phyloP scores from a whole-genome alignment of 2,329 filamentous ascomycete species.

The Pseudogymnoascus sp. region DNA sequence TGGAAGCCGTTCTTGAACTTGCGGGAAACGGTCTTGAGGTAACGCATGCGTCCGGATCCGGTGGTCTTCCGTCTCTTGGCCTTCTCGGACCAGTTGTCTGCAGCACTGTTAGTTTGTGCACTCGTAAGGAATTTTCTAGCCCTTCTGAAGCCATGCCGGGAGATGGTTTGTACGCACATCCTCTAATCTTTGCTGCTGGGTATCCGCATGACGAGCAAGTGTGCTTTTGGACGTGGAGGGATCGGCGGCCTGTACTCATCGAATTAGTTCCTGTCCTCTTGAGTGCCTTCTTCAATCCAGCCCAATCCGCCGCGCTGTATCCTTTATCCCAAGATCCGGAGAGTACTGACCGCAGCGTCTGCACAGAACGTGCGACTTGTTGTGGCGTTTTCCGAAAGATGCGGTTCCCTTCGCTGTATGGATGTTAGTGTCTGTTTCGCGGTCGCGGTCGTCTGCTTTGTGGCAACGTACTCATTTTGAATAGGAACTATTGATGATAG shows the following conservation, averaged over 20 bases:
- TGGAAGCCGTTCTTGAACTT: conserved; percentile 98
- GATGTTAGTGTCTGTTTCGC: conserved; percentile 17
- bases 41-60: conserved; percentile 91
- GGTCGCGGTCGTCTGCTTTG: conserved; percentile 1
- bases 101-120: conserved; percentile 19
- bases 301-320: neutral
- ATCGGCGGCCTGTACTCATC: conserved; percentile 66
- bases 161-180: conserved; percentile 66
- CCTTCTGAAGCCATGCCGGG: conserved; percentile 21
- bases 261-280: conserved; percentile 9
- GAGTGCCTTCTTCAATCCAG: conserved; percentile 6
- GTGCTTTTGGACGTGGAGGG: conserved; percentile 99
- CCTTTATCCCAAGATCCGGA: conserved; percentile 4
- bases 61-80: conserved; percentile 99
- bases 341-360: conserved; percentile 29
- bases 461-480: conserved; percentile 28
- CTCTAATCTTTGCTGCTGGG: conserved; percentile 92
- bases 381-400: conserved; percentile 28
- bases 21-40: conserved; percentile 86
- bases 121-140: conserved; percentile 25
- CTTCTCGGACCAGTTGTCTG: conserved; percentile 99
- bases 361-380: conserved; percentile 31
- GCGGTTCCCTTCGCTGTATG: conserved; percentile 28
- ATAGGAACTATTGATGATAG: conserved; percentile 16
- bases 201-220: conserved; percentile 94